phyloP scores from a whole-genome alignment of 2,329 filamentous ascomycete species.

The Diaporthe sp. region DNA sequence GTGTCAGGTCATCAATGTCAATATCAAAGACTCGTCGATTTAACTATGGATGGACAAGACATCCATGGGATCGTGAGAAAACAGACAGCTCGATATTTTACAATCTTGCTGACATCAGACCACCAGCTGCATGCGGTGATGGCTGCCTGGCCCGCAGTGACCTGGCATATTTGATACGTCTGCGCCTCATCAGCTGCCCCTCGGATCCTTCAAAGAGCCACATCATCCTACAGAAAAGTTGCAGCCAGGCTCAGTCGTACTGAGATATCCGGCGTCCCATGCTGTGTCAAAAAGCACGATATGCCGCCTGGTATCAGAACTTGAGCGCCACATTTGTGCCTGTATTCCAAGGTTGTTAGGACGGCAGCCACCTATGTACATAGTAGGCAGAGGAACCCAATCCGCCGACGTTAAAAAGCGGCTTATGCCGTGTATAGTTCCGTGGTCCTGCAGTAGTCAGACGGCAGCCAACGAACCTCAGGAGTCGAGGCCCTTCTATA shows the following conservation, averaged over 20 bases:
- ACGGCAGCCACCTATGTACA: too few relatives aligned
- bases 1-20: too few relatives aligned
- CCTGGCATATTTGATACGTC: background rate
- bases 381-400: background rate
- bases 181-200: background rate
- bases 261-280: too few relatives aligned
- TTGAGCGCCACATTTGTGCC: background rate
- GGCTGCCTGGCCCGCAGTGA: background rate
- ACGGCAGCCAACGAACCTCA: background rate
- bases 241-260: background rate
- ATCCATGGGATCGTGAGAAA: background rate
- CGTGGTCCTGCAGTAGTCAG: background rate
- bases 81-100: background rate
- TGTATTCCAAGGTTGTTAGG: background rate
- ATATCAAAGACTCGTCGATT: background rate
- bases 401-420: background rate
- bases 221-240: background rate
- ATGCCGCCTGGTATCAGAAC: background rate
- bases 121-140: background rate
- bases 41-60: background rate
- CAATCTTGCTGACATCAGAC: conserved; percentile 6
- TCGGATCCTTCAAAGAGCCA: conserved; percentile 16
- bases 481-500: too few relatives aligned
- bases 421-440: background rate
- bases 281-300: background rate